A percentile compares a stretch with the other conserved stretches of the same genome.
Evolutionary conservation across 306 rosid genomes (phyloP).

Genomic region (Glycyrrhiza uralensis): DNA sequence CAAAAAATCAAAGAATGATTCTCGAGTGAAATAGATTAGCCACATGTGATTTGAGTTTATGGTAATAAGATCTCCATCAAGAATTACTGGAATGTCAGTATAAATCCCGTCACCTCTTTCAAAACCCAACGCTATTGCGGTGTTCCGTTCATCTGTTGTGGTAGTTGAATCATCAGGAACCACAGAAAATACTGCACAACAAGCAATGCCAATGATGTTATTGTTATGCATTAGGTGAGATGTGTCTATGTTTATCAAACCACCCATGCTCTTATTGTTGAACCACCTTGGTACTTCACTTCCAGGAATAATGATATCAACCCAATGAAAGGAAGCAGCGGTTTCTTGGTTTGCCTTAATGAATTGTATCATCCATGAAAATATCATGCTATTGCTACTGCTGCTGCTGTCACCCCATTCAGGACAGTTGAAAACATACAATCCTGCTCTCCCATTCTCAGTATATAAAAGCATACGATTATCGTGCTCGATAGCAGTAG

Average conservation of each 20-base stretch:
- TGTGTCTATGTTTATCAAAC: not conserved
- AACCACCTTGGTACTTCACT: not conserved
- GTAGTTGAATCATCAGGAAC: too few species aligned
- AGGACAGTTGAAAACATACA: not conserved
- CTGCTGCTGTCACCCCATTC: not conserved
- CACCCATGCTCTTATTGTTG: not conserved
- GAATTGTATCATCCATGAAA: not conserved
- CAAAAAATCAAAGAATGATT: not conserved
- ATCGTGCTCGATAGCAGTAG: too few species aligned
- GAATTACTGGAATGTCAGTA: not conserved
- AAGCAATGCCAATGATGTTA: not conserved
- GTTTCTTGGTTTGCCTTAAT: not conserved
- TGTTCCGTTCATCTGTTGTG: too few species aligned
- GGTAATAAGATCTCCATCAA: not conserved
- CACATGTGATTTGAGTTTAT: not conserved
- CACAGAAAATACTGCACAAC: not conserved
- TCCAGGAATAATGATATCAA: not conserved
- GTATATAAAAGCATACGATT: not conserved
- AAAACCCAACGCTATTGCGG: too few species aligned
- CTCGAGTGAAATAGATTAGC: not conserved
- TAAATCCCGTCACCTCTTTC: too few species aligned
- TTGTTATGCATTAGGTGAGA: not conserved
- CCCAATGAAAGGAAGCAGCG: not conserved
- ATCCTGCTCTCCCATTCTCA: not conserved
- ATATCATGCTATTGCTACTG: not conserved